Evolutionary conservation across 352 stramenopile species (phyloP).

Genomic region (Globisporangium mamillatum): DNA sequence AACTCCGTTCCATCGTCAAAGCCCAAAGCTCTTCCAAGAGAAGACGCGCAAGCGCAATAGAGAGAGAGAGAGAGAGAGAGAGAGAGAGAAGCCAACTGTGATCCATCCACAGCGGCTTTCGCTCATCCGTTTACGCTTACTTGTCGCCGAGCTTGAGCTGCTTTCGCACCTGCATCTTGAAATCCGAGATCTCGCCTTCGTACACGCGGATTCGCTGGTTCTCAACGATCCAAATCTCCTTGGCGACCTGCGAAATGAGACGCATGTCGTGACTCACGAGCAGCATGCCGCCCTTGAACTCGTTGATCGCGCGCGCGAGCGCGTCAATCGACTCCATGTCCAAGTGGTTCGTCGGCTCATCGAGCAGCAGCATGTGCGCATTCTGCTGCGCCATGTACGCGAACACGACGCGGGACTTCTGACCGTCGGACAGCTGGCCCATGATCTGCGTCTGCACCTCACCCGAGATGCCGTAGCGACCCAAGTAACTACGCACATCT

Average conservation of each 20-base stretch:
- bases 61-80: neutral
- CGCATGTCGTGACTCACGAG: slow-evolving; percentile 99
- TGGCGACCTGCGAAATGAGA: slow-evolving; percentile 97
- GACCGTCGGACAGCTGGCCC: slow-evolving; percentile 94
- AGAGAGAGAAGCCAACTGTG: neutral
- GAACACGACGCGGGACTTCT: slow-evolving; percentile 98
- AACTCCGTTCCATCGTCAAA: neutral
- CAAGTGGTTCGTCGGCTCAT: slow-evolving; percentile 91
- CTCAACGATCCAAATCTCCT: slow-evolving; percentile 99
- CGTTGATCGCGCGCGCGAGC: slow-evolving; percentile 96
- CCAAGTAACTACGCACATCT: slow-evolving; percentile 94
- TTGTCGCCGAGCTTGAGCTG: slow-evolving; percentile 23
- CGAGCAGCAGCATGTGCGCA: slow-evolving; percentile 94
- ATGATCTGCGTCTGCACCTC: slow-evolving; percentile 97
- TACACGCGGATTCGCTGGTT: slow-evolving; percentile 96
- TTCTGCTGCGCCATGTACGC: slow-evolving; percentile 96
- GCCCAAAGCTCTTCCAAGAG: neutral
- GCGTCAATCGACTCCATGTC: slow-evolving; percentile 97
- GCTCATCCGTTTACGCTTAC: neutral
- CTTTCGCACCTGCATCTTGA: slow-evolving; percentile 79
- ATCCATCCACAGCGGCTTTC: neutral
- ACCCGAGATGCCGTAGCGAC: slow-evolving; percentile 95
- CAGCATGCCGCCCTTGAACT: slow-evolving; percentile 97
- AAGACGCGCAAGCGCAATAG: neutral
- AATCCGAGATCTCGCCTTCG: slow-evolving; percentile 97